Conservation (phyloP, 768 basidiomycete genomes). For the Kwoniella bestiolae region DNA sequence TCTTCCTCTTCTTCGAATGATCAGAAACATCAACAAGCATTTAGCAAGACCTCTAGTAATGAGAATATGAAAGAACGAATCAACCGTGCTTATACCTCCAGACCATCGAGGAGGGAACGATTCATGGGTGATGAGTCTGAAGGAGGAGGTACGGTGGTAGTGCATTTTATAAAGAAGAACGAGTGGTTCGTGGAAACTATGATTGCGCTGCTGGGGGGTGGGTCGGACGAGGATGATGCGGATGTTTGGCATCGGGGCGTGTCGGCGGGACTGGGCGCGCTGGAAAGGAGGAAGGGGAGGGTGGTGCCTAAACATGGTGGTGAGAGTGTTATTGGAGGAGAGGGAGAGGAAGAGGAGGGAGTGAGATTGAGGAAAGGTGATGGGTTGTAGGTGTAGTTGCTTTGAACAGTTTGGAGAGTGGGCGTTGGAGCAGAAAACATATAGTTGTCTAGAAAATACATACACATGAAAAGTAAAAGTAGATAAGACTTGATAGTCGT, state of each 20-base stretch:
- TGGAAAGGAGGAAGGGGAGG: slow-evolving; percentile 32
- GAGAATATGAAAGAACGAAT: slow-evolving; percentile 36
- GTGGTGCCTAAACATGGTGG: slow-evolving; percentile 8
- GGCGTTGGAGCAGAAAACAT: too few species aligned
- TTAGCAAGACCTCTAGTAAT: slow-evolving; percentile 21
- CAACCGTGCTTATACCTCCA: slow-evolving; percentile 34
- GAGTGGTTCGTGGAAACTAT: slow-evolving; percentile 97
- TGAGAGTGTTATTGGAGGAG: not conserved
- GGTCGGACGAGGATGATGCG: slow-evolving; percentile 23
- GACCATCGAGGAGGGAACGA: slow-evolving; percentile 44
- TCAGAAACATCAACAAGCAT: slow-evolving; percentile 27
- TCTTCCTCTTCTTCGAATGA: slow-evolving; percentile 7
- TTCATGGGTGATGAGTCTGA: slow-evolving; percentile 62
- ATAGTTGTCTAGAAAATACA: too few species aligned
- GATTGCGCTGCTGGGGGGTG: slow-evolving; percentile 72
- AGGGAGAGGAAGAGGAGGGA: slow-evolving; percentile 1
- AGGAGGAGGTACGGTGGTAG: slow-evolving; percentile 84
- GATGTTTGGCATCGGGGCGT: slow-evolving; percentile 33
- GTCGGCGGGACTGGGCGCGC: slow-evolving; percentile 19
- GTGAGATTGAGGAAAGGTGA: slow-evolving; percentile 17
- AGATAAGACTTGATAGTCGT: too few species aligned
- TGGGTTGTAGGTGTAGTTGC: slow-evolving; percentile 17
- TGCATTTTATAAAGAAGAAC: slow-evolving; percentile 96
- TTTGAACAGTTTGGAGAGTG: too few species aligned
- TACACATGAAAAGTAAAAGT: too few species aligned